Conservation (phyloP, 2,329 filamentous ascomycete genomes). For the Chalaropsis ovoidea region DNA sequence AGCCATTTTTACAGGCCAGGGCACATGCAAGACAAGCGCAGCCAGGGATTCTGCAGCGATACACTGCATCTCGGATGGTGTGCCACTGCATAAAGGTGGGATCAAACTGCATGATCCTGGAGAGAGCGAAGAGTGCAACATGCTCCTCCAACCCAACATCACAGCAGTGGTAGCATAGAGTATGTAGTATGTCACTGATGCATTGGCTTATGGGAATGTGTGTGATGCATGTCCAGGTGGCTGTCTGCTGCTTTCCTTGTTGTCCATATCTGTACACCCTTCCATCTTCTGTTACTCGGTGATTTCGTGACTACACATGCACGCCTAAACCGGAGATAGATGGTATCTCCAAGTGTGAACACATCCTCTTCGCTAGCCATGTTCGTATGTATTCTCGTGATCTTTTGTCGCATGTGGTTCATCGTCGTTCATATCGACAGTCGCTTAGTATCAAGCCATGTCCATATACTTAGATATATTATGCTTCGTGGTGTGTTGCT, state of each 20-base stretch:
- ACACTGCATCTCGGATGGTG: neutral
- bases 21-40: slow-evolving; percentile 4
- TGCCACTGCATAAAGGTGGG: slow-evolving; percentile 12
- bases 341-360: neutral
- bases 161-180: neutral
- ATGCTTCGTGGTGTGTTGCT: neutral
- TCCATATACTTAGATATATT: neutral
- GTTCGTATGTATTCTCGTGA: neutral
- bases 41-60: neutral
- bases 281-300: neutral
- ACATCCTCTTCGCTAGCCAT: neutral
- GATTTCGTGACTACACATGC: neutral
- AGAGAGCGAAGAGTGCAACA: no score
- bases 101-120: neutral
- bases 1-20: neutral
- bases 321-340: neutral
- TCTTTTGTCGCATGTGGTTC: neutral
- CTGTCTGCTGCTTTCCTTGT: neutral
- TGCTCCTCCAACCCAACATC: neutral
- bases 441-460: neutral
- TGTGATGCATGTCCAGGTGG: neutral
- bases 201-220: neutral
- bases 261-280: neutral
- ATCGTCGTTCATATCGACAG: neutral
- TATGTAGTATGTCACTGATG: neutral